phyloP scores from a whole-genome alignment of 352 stramenopile species.

The Pythium angustatum region DNA sequence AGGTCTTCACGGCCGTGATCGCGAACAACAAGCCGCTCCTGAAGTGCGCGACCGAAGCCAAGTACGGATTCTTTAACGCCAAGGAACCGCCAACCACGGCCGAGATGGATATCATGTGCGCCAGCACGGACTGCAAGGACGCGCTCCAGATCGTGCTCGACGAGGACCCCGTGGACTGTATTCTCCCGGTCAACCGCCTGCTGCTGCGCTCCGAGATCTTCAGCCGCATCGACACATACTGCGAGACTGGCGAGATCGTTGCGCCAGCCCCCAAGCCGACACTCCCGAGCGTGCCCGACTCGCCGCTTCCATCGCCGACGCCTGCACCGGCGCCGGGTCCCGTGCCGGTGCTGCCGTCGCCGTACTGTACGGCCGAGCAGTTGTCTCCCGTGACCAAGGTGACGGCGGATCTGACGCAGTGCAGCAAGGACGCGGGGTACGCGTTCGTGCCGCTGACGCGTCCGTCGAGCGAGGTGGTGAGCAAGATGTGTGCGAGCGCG shows the following conservation, averaged over 20 bases:
- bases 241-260: slow-evolving; percentile 15
- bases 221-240: slow-evolving; percentile 17
- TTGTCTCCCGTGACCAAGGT: slow-evolving; percentile 11
- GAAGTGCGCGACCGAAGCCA: slow-evolving; percentile 12
- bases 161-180: slow-evolving; percentile 12
- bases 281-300: not conserved
- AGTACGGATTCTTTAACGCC: slow-evolving; percentile 19
- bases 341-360: not conserved
- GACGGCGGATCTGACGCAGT: slow-evolving; percentile 12
- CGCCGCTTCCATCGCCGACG: slow-evolving; percentile 14
- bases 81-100: slow-evolving; percentile 5
- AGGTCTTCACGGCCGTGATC: slow-evolving; percentile 14
- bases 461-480: slow-evolving; percentile 17
- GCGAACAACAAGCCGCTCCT: slow-evolving; percentile 11
- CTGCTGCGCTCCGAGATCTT: slow-evolving; percentile 20
- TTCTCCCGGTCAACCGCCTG: slow-evolving; percentile 17
- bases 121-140: slow-evolving; percentile 7
- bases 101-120: slow-evolving; percentile 23
- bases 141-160: slow-evolving; percentile 7
- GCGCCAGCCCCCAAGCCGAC: slow-evolving; percentile 7
- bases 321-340: slow-evolving; percentile 11
- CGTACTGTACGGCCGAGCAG: slow-evolving; percentile 6
- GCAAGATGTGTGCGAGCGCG: slow-evolving; percentile 28
- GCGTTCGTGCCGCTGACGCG: slow-evolving; percentile 27
- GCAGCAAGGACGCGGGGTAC: slow-evolving; percentile 14